Percentiles rank a stretch among this genome's conserved stretches.
These are phyloP conservation scores for Geotrichum klebahnii DNA, from an alignment of 1,139 yeast species.

Conservation along the genomic window DNA sequence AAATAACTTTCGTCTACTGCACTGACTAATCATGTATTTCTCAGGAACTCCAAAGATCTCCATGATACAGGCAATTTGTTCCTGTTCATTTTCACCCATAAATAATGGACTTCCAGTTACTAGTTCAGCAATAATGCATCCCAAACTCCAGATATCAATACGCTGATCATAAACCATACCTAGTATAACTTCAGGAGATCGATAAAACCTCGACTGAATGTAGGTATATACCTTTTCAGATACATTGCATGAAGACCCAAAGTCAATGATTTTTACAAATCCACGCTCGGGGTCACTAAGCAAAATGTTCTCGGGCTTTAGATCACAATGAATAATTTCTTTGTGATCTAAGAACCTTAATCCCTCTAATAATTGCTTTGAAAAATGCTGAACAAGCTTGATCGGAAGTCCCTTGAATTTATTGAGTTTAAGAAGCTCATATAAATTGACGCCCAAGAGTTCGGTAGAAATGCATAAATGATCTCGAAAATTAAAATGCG, in stretches of 20 bases:
- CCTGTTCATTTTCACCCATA: slow-evolving; percentile 66
- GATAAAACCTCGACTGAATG: slow-evolving; percentile 89
- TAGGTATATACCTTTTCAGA: slow-evolving; percentile 86
- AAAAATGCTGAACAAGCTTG: slow-evolving; percentile 48
- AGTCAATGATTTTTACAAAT: slow-evolving; percentile 87
- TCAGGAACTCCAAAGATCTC: slow-evolving; percentile 64
- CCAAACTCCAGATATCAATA: slow-evolving; percentile 80
- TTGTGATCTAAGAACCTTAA: slow-evolving; percentile 54
- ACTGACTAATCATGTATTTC: slow-evolving; percentile 37
- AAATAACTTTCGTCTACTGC: slow-evolving; percentile 40
- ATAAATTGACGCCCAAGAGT: slow-evolving; percentile 61
- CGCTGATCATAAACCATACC: slow-evolving; percentile 68
- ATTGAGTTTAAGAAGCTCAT: slow-evolving; percentile 59
- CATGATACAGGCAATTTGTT: slow-evolving; percentile 56
- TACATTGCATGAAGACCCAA: slow-evolving; percentile 94
- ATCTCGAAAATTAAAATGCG: slow-evolving; percentile 74
- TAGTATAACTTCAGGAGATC: slow-evolving; percentile 86
- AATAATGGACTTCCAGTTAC: slow-evolving; percentile 63
- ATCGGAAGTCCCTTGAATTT: slow-evolving; percentile 59
- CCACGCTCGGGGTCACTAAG: slow-evolving; percentile 76
- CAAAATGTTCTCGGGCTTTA: slow-evolving; percentile 91
- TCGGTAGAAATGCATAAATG: slow-evolving; percentile 83
- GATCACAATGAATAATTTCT: slow-evolving; percentile 74
- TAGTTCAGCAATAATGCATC: slow-evolving; percentile 64
- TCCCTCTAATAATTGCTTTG: slow-evolving; percentile 56